Conservation (phyloP, 2,329 filamentous ascomycete genomes). For the Aspergillus persii region DNA sequence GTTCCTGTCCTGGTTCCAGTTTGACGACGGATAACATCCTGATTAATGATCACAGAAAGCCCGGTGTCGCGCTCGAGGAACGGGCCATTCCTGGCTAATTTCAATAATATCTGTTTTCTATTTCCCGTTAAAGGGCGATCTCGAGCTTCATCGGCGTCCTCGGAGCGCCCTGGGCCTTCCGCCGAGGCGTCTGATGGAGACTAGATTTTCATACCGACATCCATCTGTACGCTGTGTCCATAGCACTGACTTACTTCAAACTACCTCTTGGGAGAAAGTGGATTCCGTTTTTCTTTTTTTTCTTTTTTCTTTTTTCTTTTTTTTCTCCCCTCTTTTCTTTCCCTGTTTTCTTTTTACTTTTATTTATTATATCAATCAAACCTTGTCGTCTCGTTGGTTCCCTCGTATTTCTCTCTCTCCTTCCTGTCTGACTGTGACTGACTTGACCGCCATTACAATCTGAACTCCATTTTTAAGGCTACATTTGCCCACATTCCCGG, state of each 20-base stretch:
- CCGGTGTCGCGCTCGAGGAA: too few relatives aligned
- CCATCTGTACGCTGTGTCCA: too few relatives aligned
- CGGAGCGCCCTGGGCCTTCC: not conserved
- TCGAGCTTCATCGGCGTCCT: too few relatives aligned
- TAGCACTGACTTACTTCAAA: not conserved
- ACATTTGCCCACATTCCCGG: not conserved
- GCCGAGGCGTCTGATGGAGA: not conserved
- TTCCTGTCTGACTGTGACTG: not conserved
- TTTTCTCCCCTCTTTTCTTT: not conserved
- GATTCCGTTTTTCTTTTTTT: not conserved
- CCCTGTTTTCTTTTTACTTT: constrained; percentile 2
- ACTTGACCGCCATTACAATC: constrained; percentile 6
- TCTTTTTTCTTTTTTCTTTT: constrained; percentile 1
- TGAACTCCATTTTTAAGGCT: not conserved
- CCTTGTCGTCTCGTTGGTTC: not conserved
- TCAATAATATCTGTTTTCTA: too few relatives aligned
- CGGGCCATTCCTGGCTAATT: too few relatives aligned
- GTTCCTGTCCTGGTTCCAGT: too few relatives aligned
- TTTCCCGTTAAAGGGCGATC: too few relatives aligned
- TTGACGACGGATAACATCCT: not conserved
- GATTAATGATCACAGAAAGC: not conserved
- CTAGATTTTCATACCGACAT: not conserved
- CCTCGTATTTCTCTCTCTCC: not conserved
- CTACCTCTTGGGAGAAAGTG: not conserved
- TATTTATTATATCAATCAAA: not conserved